These are phyloP conservation scores for Trichoderma sp. DNA, from an alignment of 2,329 filamentous ascomycete species.

Conservation along the genomic window DNA sequence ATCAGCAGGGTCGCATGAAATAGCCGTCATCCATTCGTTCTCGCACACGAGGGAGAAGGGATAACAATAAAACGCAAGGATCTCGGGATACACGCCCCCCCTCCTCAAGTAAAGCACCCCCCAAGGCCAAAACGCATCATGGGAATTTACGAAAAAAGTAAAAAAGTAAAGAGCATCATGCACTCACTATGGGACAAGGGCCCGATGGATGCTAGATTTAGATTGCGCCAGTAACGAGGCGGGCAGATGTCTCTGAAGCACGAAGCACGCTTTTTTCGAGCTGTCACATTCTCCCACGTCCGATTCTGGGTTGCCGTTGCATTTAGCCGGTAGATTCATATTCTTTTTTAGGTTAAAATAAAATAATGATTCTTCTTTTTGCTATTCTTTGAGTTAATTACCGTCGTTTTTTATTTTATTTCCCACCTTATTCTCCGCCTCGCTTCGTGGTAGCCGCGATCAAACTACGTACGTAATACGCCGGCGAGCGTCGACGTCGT, in stretches of 20 bases:
- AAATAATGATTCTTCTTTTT: neutral
- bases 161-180: neutral
- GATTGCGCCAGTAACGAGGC: constrained; percentile 23
- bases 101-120: neutral
- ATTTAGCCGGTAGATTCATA: constrained; percentile 16
- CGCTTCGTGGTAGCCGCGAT: neutral
- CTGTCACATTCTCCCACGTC: constrained; percentile 7
- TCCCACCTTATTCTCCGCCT: neutral
- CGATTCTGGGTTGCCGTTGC: constrained; percentile 15
- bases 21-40: neutral
- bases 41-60: neutral
- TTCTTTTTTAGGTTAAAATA: neutral
- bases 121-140: neutral
- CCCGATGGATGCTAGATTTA: constrained; percentile 25
- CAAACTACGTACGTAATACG: neutral
- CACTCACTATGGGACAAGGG: neutral
- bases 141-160: neutral
- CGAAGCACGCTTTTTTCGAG: neutral
- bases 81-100: neutral
- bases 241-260: neutral
- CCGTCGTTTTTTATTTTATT: neutral
- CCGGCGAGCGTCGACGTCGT: neutral
- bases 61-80: neutral
- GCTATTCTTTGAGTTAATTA: neutral
- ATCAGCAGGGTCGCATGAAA: constrained; percentile 20